Base-by-base conservation (phyloP, 495 filamentous ascomycete genomes). In the Penicillium steckii region DNA sequence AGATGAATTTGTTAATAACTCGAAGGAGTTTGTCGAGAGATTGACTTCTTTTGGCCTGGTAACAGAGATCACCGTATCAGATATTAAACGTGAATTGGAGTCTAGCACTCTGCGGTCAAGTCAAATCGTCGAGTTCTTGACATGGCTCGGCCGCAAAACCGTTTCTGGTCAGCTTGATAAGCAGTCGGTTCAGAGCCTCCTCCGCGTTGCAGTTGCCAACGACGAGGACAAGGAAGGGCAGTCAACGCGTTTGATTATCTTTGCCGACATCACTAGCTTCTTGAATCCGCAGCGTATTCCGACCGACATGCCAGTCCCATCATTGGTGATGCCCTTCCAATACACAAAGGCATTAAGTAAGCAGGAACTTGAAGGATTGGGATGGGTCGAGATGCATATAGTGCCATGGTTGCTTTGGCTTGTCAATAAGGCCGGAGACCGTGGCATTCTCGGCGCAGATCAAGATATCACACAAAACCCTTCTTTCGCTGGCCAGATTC, bases 341-440 rank as follows among this genome's bases (percentile, higher is more conserved):
- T 86, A 90, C 56, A 91, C 90, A 0, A 89, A 81, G 54, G 57
- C 63, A 33, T 72, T 91, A 9, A 64, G 66, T 2, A 78, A 77
- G 30, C 69, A 69, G 7, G 84, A 93, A 48, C 70, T 97, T 21
- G 82, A 91, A 52, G 79, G 85, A 5, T 75, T 97, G 30, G 88
- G 88, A 4, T 98, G 94, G 90, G 77, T 81, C 48, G 86, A 93
- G 44, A 64, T 97, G 22, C 84, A 88, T 13, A 76, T 95, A 53
- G 81, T 89, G 4, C 85, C 88, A 29, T 97, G 94, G 94, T 68
- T 96, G 26, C 69, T 78, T 25, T 96, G 85, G 67, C 71, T 98
- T 32, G 73, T 95, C 15, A 85, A 82, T 23, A 81, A 84, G 44
- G 73, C 77, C 8, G 73, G 78, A 8, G 74, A 76, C 35, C 66